Base-by-base conservation (phyloP, 2,329 filamentous ascomycete species). In the Trichoderma atroviride region DNA sequence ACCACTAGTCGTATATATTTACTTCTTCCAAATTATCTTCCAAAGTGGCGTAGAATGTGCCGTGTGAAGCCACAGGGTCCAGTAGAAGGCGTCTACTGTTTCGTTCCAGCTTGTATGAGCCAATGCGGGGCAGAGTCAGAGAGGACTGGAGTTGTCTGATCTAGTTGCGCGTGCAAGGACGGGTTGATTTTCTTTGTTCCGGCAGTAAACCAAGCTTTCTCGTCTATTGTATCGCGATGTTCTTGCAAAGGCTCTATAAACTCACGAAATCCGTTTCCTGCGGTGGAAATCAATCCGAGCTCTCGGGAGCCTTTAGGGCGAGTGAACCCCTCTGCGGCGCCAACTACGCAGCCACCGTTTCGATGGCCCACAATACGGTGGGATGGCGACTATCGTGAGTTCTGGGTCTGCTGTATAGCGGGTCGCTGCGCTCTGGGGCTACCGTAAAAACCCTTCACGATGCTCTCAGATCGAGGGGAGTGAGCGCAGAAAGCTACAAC, bases 391-490 rank as follows among this genome's bases (percentile, higher is more conserved):
- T 62, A 57, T 47, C 47, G 58, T 69, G 58, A 52, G 37, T 33
- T 63, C 66, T 52, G 53, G 27, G 22, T 43, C 52, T 43, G 27
- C 19, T 24, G 40, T 27, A 35, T 13, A 50, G 56, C 64, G 64
- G 56, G 56, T 50, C 64, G 33, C 19, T 50, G 43, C 52, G 60
- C 47, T 62, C 60, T 27, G 3, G 52, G 24, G 56, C 65, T 52
- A 68, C 65, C 65, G 65, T 69, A 62, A 68, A 47, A 55, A 24
- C 16, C 53, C 2, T 57, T 71, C 71, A 72, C 70, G 71, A 72
- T 72, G 62, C 65, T 63, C 40, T 43, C 14, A 24, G 24, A 50
- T 43, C 24, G 24, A 43, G 50, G 64, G 69, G 63, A 62, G 69
- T 60, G 50, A 24, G 31, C 40, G 59, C 69, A 69, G 55, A 50